Evolutionary conservation across 176 grass and related monocot species (phyloP), one percentile per base, ranked within the genome.

Genomic region (Paspalum notatum): DNA sequence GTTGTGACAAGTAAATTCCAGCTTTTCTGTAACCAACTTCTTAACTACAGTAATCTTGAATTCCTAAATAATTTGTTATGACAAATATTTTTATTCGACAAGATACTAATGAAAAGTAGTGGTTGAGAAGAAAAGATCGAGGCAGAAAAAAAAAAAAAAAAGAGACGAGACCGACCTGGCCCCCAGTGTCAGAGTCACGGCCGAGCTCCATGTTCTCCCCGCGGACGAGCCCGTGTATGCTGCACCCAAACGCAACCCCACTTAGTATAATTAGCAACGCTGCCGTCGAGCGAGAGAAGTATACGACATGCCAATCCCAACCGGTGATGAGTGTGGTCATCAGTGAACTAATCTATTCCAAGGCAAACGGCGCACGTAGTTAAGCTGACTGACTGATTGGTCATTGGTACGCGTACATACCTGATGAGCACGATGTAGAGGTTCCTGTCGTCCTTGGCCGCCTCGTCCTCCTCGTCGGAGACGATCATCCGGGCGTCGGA

Each of bases 171-270:
- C 46, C 52, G 15, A 95, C 96, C 96, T 98, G 96, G 55, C 95
- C 96, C 4, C 96, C 96, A 1, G 96, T 98, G 60, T 98, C 96
- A 12, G 90, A 90, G 75, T 98, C 96, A 26, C 90, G 84, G 9
- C 96, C 92, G 8, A 98, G 72, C 82, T 98, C 96, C 96, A 98
- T 98, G 76, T 98, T 95, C 62, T 98, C 96, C 7, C 96, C 96
- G 8, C 96, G 90, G 47, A 95, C 71, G 7, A 98, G 88, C 14
- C 96, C 96, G n/a, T 95, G 92, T 17, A 98, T 84, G 71, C 96
- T 98, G 47, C 62, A 65, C 17, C 6, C 11, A 6, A 39, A 65
- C 45, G 26, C 72, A 7, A 13, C 20, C 27, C 13, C 2, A 39
- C 1, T 16, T 11, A 7, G 20, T 37, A 53, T 15, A 42, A 32